phyloP scores from a whole-genome alignment of 139 green algal genomes.

The Chlamydomonas sp. region DNA sequence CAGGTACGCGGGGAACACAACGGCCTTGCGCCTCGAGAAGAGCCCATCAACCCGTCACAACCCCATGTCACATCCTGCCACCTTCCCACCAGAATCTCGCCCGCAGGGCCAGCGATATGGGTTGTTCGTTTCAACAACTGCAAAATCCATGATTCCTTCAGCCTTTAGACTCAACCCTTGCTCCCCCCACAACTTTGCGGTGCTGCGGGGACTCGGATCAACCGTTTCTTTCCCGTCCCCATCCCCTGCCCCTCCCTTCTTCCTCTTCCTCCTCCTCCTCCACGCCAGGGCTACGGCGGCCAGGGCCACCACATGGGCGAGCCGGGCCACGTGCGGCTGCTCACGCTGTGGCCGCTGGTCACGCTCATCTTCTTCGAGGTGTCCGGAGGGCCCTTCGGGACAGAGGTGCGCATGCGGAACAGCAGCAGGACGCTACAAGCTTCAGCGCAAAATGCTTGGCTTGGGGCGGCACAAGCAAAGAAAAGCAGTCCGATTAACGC shows the following conservation, averaged over 20 bases:
- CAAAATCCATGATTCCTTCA: too few relatives aligned
- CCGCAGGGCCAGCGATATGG: too few relatives aligned
- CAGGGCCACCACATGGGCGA: conserved; percentile 28
- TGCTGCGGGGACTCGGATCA: too few relatives aligned
- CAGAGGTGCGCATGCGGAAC: conserved; percentile 68
- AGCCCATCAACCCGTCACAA: too few relatives aligned
- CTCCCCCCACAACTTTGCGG: too few relatives aligned
- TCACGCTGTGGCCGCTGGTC: conserved; percentile 89
- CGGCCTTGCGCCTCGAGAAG: too few relatives aligned
- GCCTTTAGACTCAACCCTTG: too few relatives aligned
- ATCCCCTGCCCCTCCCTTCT: neutral
- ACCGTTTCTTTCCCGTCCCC: neutral
- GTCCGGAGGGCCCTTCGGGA: conserved; percentile 94
- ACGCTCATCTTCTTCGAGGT: conserved; percentile 98
- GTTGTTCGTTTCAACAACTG: too few relatives aligned
- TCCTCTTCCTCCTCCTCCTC: neutral
- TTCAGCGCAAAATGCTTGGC: neutral
- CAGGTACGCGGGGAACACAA: too few relatives aligned
- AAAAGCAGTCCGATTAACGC: neutral
- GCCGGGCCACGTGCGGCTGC: conserved; percentile 47
- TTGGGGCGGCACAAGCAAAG: neutral
- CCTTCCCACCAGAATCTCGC: neutral
- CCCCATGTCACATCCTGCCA: neutral
- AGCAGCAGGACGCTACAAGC: neutral
- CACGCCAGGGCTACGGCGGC: conserved; percentile 21